Base-by-base conservation (phyloP, 2,329 filamentous ascomycete species). In the Curvularia sp. region DNA sequence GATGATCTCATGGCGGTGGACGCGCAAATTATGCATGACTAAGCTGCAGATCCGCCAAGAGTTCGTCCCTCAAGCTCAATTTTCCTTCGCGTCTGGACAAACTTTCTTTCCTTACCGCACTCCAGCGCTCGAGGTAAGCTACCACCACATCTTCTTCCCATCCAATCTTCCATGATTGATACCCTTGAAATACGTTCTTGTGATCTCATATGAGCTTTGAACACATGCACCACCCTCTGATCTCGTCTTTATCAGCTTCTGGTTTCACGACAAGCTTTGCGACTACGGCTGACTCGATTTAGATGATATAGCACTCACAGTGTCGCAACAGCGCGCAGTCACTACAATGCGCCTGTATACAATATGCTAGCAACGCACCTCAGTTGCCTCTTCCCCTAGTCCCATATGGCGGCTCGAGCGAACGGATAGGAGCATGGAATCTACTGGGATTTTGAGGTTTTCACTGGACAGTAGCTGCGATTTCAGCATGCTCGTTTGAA, bases 221-320 rank as follows among this genome's bases (percentile, higher is more conserved):
- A 83, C 80, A 85, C 83, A 86, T 86, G 84, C 84, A 86, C 79
- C 80, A 86, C 84, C 84, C 83, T 85, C 83, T 86, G 77, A 79
- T 71, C 64, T 60, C 56, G 42, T 61, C 50, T 45, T 49, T 53
- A 13, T 18, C 36, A 32, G 48, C 53, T 53, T 49, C 43, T 48
- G 46, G 53, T 55, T 64, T 57, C 41, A 52, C 61, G 60, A 60
- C 47, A 18, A 25, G 27, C 38, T 56, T 47, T 42, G 39, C 23
- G 60, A 47, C 60, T 18, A 15, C 55, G 38, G 64, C 72, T 74
- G 60, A 75, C 64, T 59, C 43, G 51, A 32, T 18, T 34, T 25
- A 68, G 59, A 57, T 49, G 43, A 18, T 27, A 25, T 21, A 28
- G 21, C 15, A 21, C 18, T 43, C 5, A 12, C 27, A 32, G 4